Percentiles rank a stretch among this genome's conserved stretches.
Evolutionary conservation across 495 filamentous ascomycete genomes (phyloP).

Genomic region (Penicillium macrosclerotiorum): DNA sequence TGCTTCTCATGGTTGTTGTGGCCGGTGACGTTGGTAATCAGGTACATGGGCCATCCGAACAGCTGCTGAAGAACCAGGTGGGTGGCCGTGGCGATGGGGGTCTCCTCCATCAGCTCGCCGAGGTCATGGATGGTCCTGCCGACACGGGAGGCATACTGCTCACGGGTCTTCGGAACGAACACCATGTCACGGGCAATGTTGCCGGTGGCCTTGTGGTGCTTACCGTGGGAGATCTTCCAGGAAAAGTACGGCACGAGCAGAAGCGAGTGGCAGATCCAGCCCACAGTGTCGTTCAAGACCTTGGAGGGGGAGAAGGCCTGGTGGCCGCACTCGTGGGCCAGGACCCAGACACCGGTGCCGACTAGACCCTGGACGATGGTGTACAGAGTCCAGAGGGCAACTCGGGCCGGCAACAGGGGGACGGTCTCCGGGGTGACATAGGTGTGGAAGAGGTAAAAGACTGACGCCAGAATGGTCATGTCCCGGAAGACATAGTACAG

Average conservation of each 20-base stretch:
- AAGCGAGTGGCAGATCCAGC: constrained; percentile 78
- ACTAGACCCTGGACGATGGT: constrained; percentile 65
- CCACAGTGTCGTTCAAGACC: constrained; percentile 78
- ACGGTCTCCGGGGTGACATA: constrained; percentile 64
- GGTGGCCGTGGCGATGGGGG: constrained; percentile 75
- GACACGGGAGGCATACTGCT: constrained; percentile 66
- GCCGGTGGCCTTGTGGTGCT: constrained; percentile 95
- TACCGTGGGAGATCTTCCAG: constrained; percentile 90
- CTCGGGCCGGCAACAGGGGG: constrained; percentile 48
- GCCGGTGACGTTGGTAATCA: constrained; percentile 80
- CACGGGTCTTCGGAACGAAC: constrained; percentile 83
- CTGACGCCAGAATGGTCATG: constrained; percentile 49
- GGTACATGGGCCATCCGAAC: constrained; percentile 86
- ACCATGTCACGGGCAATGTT: constrained; percentile 97
- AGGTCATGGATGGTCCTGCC: constrained; percentile 75
- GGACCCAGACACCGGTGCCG: constrained; percentile 68
- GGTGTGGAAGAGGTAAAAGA: constrained; percentile 63
- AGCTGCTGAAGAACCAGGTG: constrained; percentile 80
- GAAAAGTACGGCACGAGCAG: constrained; percentile 87
- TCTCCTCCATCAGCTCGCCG: constrained; percentile 87
- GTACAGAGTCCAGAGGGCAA: constrained; percentile 56
- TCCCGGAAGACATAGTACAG: constrained; percentile 65
- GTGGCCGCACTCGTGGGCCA: constrained; percentile 72
- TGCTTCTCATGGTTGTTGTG: constrained; percentile 88
- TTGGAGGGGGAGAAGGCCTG: constrained; percentile 81